These are phyloP conservation scores for Candida dajiaensis DNA, from an alignment of 805 yeast species.

Conservation along the genomic window DNA sequence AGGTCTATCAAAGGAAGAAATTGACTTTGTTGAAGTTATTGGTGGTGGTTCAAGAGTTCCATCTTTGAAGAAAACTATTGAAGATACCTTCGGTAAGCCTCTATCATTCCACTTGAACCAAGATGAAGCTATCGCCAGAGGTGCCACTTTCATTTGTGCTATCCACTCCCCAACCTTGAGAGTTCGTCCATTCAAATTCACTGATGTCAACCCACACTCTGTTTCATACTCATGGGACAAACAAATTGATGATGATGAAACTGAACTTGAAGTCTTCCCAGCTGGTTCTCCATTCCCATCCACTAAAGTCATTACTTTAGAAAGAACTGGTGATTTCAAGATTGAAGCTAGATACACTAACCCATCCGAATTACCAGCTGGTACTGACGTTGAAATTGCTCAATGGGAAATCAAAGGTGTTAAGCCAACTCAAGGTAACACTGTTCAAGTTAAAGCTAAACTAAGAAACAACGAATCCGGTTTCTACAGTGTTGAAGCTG, in stretches of 20 bases:
- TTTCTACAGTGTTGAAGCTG: slow-evolving; percentile 86
- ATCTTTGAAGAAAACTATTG: slow-evolving; percentile 72
- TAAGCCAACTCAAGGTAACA: slow-evolving; percentile 68
- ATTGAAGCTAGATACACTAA: slow-evolving; percentile 83
- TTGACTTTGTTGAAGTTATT: slow-evolving; percentile 89
- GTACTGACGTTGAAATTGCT: slow-evolving; percentile 61
- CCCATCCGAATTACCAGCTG: slow-evolving; percentile 64
- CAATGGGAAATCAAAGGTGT: slow-evolving; percentile 87
- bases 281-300: slow-evolving; percentile 89
- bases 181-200: slow-evolving; percentile 98
- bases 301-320: slow-evolving; percentile 90
- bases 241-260: slow-evolving; percentile 83
- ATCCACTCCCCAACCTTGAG: slow-evolving; percentile 98
- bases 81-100: slow-evolving; percentile 76
- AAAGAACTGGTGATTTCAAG: slow-evolving; percentile 84
- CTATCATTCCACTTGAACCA: slow-evolving; percentile 94
- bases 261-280: slow-evolving; percentile 95
- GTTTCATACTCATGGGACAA: slow-evolving; percentile 95
- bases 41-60: slow-evolving; percentile 99
- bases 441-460: slow-evolving; percentile 85
- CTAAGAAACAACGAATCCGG: slow-evolving; percentile 97
- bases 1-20: slow-evolving; percentile 60
- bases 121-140: slow-evolving; percentile 98
- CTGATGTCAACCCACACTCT: slow-evolving; percentile 86
- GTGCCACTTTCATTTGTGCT: slow-evolving; percentile 98